Percentiles rank a stretch among this genome's conserved stretches.
Evolutionary conservation across 2,329 filamentous ascomycete species (phyloP).

Genomic region (Pyricularia pennisetigena): DNA sequence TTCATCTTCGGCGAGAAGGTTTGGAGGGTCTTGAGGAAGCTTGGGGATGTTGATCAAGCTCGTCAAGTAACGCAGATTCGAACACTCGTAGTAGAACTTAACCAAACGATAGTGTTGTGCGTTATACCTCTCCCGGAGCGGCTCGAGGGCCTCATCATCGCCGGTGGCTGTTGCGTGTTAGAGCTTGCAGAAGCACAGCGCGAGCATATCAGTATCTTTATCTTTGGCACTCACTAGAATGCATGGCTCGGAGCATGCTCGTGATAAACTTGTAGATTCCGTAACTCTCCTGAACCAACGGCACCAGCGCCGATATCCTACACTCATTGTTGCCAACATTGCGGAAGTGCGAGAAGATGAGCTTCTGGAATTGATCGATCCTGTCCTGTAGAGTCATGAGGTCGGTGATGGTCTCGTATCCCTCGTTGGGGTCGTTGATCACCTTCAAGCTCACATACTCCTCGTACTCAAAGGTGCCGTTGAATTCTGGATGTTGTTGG

Average conservation of each 20-base stretch:
- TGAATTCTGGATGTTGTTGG: conserved; percentile 93
- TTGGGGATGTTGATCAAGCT: conserved; percentile 95
- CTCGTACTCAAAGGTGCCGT: conserved; percentile 97
- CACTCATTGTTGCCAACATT: conserved; percentile 91
- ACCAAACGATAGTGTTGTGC: conserved; percentile 94
- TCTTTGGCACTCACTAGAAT: conserved; percentile 58
- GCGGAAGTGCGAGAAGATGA: conserved; percentile 95
- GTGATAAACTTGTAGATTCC: conserved; percentile 99
- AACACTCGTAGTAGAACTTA: conserved; percentile 99
- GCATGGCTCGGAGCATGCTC: conserved; percentile 98
- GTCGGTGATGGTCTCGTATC: conserved; percentile 92
- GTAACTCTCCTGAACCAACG: conserved; percentile 93
- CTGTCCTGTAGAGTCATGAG: conserved; percentile 95
- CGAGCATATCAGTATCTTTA: too few species aligned
- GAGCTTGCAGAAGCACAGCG: conserved; percentile 11
- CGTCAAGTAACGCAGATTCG: conserved; percentile 91
- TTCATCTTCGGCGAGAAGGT: conserved; percentile 76
- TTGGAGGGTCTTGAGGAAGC: conserved; percentile 87
- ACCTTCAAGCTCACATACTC: conserved; percentile 97
- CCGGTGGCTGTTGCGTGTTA: conserved; percentile 56
- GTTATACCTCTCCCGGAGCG: conserved; percentile 80
- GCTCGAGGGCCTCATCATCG: conserved; percentile 85
- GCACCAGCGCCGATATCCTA: conserved; percentile 85
- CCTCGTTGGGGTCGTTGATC: conserved; percentile 97
- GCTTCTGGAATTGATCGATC: conserved; percentile 96